Percentiles rank a stretch among this genome's conserved stretches.
Evolutionary conservation across 75 land plant genomes (phyloP).

Genomic region (Azolla pinnata): DNA sequence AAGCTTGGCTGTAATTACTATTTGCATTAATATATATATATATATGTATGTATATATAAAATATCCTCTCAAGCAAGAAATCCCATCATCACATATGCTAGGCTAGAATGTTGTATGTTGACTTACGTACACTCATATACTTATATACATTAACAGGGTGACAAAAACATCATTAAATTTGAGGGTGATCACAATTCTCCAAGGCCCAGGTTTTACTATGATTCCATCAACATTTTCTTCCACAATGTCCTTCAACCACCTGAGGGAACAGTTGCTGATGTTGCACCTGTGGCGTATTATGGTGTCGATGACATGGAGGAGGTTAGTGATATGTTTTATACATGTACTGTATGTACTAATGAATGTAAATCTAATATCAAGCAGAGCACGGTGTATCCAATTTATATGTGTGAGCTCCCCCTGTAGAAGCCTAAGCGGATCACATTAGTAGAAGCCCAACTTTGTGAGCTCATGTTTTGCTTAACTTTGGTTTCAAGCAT

Average conservation of each 20-base stretch:
- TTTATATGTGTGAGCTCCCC: too few relatives aligned
- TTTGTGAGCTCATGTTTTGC: neutral
- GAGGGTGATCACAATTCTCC: slow-evolving; percentile 95
- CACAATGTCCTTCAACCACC: slow-evolving; percentile 89
- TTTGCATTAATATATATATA: too few relatives aligned
- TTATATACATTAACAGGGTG: too few relatives aligned
- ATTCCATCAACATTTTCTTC: slow-evolving; percentile 92
- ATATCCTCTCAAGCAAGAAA: too few relatives aligned
- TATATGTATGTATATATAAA: too few relatives aligned
- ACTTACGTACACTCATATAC: too few relatives aligned
- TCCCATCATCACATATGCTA: too few relatives aligned
- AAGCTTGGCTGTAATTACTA: too few relatives aligned
- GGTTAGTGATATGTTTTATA: slow-evolving; percentile 22
- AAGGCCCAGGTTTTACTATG: slow-evolving; percentile 86
- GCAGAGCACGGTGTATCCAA: neutral
- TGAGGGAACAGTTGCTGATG: slow-evolving; percentile 28
- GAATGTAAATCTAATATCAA: neutral
- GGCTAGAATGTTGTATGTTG: too few relatives aligned
- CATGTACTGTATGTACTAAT: neutral
- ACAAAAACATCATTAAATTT: slow-evolving; percentile 89
- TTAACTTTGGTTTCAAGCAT: too few relatives aligned
- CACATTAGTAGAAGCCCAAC: neutral
- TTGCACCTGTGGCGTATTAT: slow-evolving; percentile 40
- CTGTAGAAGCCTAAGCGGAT: too few relatives aligned
- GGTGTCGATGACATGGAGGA: slow-evolving; percentile 47